phyloP scores from a whole-genome alignment of 495 filamentous ascomycete species.

The Hypoxylon cercidicola region DNA sequence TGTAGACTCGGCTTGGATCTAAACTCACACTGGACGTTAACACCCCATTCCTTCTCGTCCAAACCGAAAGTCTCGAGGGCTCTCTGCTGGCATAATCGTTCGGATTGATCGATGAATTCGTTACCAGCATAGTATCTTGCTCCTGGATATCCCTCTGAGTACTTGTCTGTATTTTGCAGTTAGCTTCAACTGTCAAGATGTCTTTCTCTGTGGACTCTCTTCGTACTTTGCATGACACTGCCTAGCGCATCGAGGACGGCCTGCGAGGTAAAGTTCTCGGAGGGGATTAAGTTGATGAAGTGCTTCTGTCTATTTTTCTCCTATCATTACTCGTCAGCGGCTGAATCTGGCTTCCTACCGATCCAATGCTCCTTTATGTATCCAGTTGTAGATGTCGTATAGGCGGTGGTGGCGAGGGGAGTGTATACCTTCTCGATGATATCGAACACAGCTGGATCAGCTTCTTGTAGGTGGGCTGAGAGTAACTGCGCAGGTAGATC shows the following conservation, averaged over 20 bases:
- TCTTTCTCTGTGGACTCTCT: slow-evolving; percentile 8
- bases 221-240: slow-evolving; percentile 96
- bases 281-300: slow-evolving; percentile 98
- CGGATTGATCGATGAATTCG: slow-evolving; percentile 91
- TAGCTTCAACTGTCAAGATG: slow-evolving; percentile 14
- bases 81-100: slow-evolving; percentile 87
- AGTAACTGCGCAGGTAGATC: slow-evolving; percentile 70
- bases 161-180: slow-evolving; percentile 76
- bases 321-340: slow-evolving; percentile 55
- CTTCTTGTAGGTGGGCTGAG: slow-evolving; percentile 78
- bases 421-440: slow-evolving; percentile 85
- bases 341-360: slow-evolving; percentile 18
- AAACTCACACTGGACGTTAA: slow-evolving; percentile 90
- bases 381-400: not conserved
- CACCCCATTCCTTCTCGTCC: slow-evolving; percentile 89
- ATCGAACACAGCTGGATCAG: slow-evolving; percentile 84
- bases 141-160: slow-evolving; percentile 97
- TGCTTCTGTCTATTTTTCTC: slow-evolving; percentile 96
- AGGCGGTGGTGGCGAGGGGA: not conserved
- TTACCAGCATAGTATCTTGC: slow-evolving; percentile 98
- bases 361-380: not conserved
- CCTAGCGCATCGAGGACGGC: slow-evolving; percentile 95
- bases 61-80: slow-evolving; percentile 88
- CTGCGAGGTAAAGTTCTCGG: slow-evolving; percentile 98
- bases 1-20: not conserved